Evolutionary conservation across 2,329 filamentous ascomycete genomes (phyloP).

Genomic region (Hypoxylon sp.): DNA sequence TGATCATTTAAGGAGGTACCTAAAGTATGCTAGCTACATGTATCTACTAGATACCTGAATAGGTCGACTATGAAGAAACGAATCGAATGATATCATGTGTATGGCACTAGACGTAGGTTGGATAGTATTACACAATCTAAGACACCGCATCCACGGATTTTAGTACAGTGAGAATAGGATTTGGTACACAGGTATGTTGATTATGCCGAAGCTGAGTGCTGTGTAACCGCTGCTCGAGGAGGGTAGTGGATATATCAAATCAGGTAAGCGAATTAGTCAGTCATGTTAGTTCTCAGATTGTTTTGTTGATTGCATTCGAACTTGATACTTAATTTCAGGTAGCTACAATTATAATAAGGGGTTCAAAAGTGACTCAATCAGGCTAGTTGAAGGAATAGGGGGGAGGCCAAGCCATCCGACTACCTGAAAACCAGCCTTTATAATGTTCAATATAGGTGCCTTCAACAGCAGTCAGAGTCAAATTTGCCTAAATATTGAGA

Average conservation of each 20-base stretch:
- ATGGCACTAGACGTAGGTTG: neutral
- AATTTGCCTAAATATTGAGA: neutral
- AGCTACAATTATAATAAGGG: neutral
- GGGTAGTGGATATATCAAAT: neutral
- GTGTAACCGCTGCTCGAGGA: neutral
- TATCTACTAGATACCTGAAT: neutral
- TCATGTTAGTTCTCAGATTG: neutral
- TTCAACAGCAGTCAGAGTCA: neutral
- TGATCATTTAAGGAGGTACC: no score
- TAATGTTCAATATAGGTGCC: neutral
- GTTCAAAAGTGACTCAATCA: neutral
- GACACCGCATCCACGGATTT: neutral
- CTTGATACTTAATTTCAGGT: no score
- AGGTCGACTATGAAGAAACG: neutral
- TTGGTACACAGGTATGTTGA: neutral
- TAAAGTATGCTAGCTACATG: no score
- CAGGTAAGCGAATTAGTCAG: no score
- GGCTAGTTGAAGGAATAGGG: neutral
- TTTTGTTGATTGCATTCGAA: neutral
- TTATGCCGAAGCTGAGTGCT: neutral
- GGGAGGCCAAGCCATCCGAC: neutral
- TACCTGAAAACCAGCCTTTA: neutral
- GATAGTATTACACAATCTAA: conserved; percentile 16
- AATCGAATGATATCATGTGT: neutral
- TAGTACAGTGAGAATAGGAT: neutral